Evolutionary conservation across 768 basidiomycete genomes (phyloP), one percentile per base, ranked within the genome.

Genomic region (Daedalea quercina): DNA sequence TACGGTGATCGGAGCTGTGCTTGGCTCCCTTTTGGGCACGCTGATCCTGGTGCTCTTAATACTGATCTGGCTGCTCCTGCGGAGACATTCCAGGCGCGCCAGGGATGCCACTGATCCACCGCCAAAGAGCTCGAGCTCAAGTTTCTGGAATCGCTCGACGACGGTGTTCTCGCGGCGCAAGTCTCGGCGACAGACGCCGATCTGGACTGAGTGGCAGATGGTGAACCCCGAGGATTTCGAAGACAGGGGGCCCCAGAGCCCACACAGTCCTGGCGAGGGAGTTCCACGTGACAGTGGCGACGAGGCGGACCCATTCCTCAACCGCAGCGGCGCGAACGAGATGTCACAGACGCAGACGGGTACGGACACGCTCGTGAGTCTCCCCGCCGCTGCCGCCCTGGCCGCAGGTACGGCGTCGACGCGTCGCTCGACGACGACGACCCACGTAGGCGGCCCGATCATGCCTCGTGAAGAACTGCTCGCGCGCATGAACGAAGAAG

Each of bases 201-300:
- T 67, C 4, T 67, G 66, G 66, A 67, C 66, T 1, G 66, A 63
- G 4, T 67, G 65, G 65, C 60, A 65, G 43, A 59, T 68, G 62
- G 49, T 70, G 56, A 45, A 63, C 65, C 47, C 64, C 3, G 60
- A 53, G 6, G 62, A 59, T 41, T 31, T 28, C 26, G 12, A 50
- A 6, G 48, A 46, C n/a, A 43, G 42, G 31, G 40, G 47, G 28
- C 40, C 31, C 22, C 34, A 23, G 28, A 55, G 51, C 9, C 50
- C 43, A 2, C 50, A 47, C 12, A 55, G 55, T 1, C 65, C 73
- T 11, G 85, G 82, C n/a, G 81, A 86, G 65, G 84, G 84, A 31
- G 81, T 81, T 23, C 84, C 86, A 1, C 74, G 84, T 9, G 75
- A 76, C 26, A 87, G 83, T 47, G 86, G 86, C 6, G 85, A 85